Conservation (phyloP, 1,139 yeast genomes). For the Taphrina deformans region DNA sequence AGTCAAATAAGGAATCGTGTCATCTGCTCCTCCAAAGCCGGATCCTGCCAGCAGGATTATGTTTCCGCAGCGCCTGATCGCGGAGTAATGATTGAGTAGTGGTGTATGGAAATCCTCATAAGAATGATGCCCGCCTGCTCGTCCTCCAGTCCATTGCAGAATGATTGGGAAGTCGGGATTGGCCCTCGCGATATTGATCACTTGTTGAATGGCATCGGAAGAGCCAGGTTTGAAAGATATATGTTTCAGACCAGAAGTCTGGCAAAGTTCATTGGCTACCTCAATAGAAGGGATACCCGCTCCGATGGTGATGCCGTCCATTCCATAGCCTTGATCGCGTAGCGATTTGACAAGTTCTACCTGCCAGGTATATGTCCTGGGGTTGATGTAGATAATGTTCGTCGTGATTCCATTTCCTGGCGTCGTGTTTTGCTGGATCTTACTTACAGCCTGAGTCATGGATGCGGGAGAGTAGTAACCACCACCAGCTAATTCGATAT, state of each 20-base stretch:
- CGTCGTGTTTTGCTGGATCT: conserved; percentile 56
- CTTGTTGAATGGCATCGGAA: conserved; percentile 83
- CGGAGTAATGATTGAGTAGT: conserved; percentile 88
- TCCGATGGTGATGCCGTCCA: conserved; percentile 94
- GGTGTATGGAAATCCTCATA: conserved; percentile 99
- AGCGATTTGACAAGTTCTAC: conserved; percentile 88
- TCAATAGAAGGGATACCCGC: conserved; percentile 99
- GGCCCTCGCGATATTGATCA: conserved; percentile 86
- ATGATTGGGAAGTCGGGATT: conserved; percentile 96
- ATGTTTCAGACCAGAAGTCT: conserved; percentile 87
- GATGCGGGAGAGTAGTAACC: conserved; percentile 78
- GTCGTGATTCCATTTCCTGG: conserved; percentile 92
- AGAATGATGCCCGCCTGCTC: conserved; percentile 99
- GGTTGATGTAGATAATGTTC: conserved; percentile 92
- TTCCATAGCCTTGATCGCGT: conserved; percentile 90
- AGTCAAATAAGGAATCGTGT: conserved; percentile 93
- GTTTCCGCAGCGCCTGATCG: conserved; percentile 87
- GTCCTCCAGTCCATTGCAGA: conserved; percentile 99
- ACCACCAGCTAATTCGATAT: conserved; percentile 97
- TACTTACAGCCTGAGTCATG: conserved; percentile 73
- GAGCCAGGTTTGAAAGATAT: conserved; percentile 98
- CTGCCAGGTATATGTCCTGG: conserved; percentile 98
- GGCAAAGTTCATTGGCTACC: conserved; percentile 94
- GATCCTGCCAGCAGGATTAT: conserved; percentile 94
- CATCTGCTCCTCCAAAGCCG: conserved; percentile 96